Evolutionary conservation across 2,329 filamentous ascomycete genomes (phyloP).

Genomic region (Ceratocystis alfenasii): DNA sequence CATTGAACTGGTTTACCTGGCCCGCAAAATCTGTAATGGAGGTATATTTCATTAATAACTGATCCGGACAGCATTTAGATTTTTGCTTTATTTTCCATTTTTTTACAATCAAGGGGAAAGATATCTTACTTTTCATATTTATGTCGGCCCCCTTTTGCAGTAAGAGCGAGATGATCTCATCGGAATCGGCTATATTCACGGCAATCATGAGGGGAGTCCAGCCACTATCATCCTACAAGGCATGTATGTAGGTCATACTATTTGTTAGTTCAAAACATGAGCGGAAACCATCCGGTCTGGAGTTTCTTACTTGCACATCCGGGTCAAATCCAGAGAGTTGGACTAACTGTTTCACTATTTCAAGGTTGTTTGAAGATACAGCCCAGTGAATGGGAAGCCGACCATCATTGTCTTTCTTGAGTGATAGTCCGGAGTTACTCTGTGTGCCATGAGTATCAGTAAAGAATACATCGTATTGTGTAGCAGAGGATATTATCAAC

Average conservation of each 20-base stretch:
- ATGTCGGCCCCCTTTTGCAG: constrained; percentile 59
- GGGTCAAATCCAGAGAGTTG: constrained; percentile 65
- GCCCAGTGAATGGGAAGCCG: constrained; percentile 93
- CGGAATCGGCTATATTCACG: constrained; percentile 58
- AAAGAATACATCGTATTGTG: background rate
- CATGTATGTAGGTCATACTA: background rate
- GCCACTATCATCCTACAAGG: constrained; percentile 54
- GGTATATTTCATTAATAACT: constrained; percentile 22
- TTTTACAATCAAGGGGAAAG: too few species aligned
- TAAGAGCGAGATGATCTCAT: constrained; percentile 55
- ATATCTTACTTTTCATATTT: constrained; percentile 53
- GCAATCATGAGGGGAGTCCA: constrained; percentile 83
- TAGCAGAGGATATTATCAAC: background rate
- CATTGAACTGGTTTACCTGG: constrained; percentile 36
- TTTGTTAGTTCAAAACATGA: background rate
- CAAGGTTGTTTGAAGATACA: constrained; percentile 64
- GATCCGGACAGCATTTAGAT: background rate
- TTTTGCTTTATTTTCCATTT: too few species aligned
- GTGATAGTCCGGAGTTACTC: constrained; percentile 69
- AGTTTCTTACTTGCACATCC: constrained; percentile 54
- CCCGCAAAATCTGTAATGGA: constrained; percentile 45
- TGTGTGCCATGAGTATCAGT: constrained; percentile 28
- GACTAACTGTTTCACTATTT: constrained; percentile 62
- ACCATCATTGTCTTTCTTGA: constrained; percentile 66
- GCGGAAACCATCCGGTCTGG: background rate